A percentile compares a stretch with the other conserved stretches of the same genome.
Evolutionary conservation across 768 basidiomycete genomes (phyloP).

Genomic region (Macrocybe gigantea): DNA sequence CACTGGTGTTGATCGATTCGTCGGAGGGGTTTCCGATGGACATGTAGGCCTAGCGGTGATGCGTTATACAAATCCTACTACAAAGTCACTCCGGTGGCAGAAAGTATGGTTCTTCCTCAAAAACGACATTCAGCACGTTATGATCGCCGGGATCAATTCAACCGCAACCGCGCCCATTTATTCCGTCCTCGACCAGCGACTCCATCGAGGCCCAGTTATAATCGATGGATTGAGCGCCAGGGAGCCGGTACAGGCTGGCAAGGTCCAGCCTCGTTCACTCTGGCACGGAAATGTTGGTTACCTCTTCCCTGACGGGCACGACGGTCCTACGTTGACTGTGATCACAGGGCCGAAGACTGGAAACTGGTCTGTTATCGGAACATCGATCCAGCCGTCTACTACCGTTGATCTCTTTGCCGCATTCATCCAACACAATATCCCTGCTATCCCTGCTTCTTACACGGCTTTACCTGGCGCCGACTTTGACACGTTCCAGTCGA

Average conservation of each 20-base stretch:
- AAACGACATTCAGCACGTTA: slow-evolving; percentile 57
- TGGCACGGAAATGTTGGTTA: slow-evolving; percentile 72
- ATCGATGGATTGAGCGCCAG: slow-evolving; percentile 27
- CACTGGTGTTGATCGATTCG: slow-evolving; percentile 49
- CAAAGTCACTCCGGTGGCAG: slow-evolving; percentile 49
- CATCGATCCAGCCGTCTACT: slow-evolving; percentile 50
- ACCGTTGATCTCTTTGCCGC: slow-evolving; percentile 62
- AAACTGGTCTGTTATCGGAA: slow-evolving; percentile 58
- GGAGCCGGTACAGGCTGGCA: slow-evolving; percentile 1
- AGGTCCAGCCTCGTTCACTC: slow-evolving; percentile 28
- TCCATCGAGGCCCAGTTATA: slow-evolving; percentile 33
- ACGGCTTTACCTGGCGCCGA: slow-evolving; percentile 48
- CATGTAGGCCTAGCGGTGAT: slow-evolving; percentile 51
- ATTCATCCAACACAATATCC: slow-evolving; percentile 41
- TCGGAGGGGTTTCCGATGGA: slow-evolving; percentile 62
- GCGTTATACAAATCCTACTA: slow-evolving; percentile 63
- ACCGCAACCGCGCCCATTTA: slow-evolving; percentile 41
- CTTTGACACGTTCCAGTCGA: slow-evolving; percentile 30
- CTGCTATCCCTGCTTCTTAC: slow-evolving; percentile 39
- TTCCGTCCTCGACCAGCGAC: slow-evolving; percentile 65
- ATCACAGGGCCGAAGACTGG: slow-evolving; percentile 47
- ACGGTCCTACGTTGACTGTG: slow-evolving; percentile 25
- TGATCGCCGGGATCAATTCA: slow-evolving; percentile 47
- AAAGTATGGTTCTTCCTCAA: slow-evolving; percentile 74
- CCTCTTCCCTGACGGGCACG: slow-evolving; percentile 28